Conservation (phyloP, 345 rosid genomes). For the Rhizophora mangle region DNA sequence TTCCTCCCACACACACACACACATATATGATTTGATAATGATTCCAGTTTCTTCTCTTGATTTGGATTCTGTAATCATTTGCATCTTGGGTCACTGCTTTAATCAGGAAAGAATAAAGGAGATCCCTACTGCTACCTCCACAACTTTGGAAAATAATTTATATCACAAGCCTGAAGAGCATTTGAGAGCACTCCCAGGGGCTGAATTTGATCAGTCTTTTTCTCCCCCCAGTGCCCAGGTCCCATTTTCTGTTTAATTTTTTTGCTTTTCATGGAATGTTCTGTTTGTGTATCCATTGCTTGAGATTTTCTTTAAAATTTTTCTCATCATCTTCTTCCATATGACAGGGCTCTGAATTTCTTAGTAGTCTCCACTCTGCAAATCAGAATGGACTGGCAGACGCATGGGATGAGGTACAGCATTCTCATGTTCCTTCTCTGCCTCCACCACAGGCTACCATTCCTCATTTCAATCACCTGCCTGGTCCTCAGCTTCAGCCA, state of each 20-base stretch:
- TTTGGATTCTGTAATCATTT: neutral
- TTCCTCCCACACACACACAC: too few species aligned
- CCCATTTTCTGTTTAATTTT: neutral
- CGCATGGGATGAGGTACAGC: slow-evolving; percentile 87
- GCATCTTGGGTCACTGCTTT: neutral
- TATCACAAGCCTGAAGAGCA: slow-evolving; percentile 44
- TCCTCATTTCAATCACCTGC: slow-evolving; percentile 44
- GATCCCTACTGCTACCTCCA: slow-evolving; percentile 56
- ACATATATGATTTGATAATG: too few species aligned
- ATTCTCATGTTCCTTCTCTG: slow-evolving; percentile 16
- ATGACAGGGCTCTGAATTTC: slow-evolving; percentile 68
- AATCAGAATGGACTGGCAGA: slow-evolving; percentile 66
- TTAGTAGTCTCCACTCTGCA: slow-evolving; percentile 57
- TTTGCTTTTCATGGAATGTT: neutral
- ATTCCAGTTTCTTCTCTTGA: neutral
- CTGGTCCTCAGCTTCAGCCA: slow-evolving; percentile 45
- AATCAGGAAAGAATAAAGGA: slow-evolving; percentile 81
- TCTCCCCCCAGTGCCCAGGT: slow-evolving; percentile 71
- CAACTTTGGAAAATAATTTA: slow-evolving; percentile 47
- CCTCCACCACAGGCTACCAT: slow-evolving; percentile 26
- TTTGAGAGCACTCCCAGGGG: slow-evolving; percentile 70
- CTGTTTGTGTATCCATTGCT: neutral
- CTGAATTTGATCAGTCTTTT: slow-evolving; percentile 65
- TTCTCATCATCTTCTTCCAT: neutral
- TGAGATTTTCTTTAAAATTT: neutral